These are phyloP conservation scores for Colletotrichum paranaense DNA, from an alignment of 2,329 filamentous ascomycete genomes.

Conservation along the genomic window DNA sequence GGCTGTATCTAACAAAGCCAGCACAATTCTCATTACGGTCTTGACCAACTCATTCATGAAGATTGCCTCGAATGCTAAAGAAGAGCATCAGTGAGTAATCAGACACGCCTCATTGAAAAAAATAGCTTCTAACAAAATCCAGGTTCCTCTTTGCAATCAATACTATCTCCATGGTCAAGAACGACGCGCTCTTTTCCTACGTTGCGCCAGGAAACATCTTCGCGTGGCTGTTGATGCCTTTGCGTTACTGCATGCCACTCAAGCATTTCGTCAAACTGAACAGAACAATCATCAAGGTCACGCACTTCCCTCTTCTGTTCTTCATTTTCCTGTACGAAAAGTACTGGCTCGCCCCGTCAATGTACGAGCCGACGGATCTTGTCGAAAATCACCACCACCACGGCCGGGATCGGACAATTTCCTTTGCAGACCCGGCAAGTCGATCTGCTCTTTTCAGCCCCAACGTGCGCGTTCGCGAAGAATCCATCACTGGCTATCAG, in stretches of 20 bases:
- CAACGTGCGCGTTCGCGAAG: constrained; percentile 78
- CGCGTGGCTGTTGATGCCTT: constrained; percentile 87
- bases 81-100: constrained; percentile 78
- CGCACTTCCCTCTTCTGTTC: constrained; percentile 89
- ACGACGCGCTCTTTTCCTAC: constrained; percentile 95
- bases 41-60: constrained; percentile 96
- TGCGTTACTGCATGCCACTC: constrained; percentile 84
- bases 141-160: constrained; percentile 94
- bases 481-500: constrained; percentile 87
- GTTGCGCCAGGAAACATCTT: constrained; percentile 91
- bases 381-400: constrained; percentile 76
- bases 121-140: constrained; percentile 21
- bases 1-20: constrained; percentile 40
- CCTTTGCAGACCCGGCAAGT: constrained; percentile 67
- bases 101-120: too few species aligned
- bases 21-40: constrained; percentile 94
- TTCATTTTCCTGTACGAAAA: constrained; percentile 90
- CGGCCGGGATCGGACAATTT: constrained; percentile 60
- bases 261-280: constrained; percentile 87
- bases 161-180: constrained; percentile 97
- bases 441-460: constrained; percentile 79
- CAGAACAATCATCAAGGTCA: constrained; percentile 89
- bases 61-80: constrained; percentile 91
- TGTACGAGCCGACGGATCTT: constrained; percentile 87
- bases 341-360: constrained; percentile 77